Base-by-base conservation (phyloP, 805 yeast species). In the Candida sphagnicola region DNA sequence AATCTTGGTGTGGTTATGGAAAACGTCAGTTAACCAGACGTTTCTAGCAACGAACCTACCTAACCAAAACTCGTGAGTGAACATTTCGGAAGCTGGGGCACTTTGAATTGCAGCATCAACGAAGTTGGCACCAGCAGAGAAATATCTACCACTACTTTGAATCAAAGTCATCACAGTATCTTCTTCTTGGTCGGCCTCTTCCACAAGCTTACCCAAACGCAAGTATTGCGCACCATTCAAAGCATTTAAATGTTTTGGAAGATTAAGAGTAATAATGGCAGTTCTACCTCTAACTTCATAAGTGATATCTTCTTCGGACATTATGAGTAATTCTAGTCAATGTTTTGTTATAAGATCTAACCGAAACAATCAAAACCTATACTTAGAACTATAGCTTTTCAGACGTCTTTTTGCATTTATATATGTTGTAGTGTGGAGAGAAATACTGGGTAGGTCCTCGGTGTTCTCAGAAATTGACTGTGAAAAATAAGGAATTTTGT, bases 91-190 rank as follows among this genome's bases (percentile, higher is more conserved):
- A 13, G 53, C 44, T 12, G 64, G 58, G 26, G 53, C 60, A 5
- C 62, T 48, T 13, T 52, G 36, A 39, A 65, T 41, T 0, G 67
- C 60, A 37, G 45, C 53, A 30, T 63, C 70, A 35, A 65, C 70
- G 37, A 85, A 75, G 55, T 87, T 82, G 15, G 95, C 96, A 18
- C 96, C 96, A 5, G 95, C 84, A 18, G 88, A 79, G 58, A 87
- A 88, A 56, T 75, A 84, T 41, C 82, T 69, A 0, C 95, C 95
- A 0, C 84, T 68, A 24, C 88, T 72, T 52, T 78, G 80, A 35
- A 88, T 59, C 37, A 85, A 63, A 2, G 96, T 88, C 17, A 78
- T 72, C 5, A 73, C 53, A 0, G 91, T 80, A 15, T 69, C 65
- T 15, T 77, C 77, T 41, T 85, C 81, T 4, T 62, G 55, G 41